Base-by-base conservation (phyloP, 371 early-diverging fungal genomes). In the Rhizopus microsporus region DNA sequence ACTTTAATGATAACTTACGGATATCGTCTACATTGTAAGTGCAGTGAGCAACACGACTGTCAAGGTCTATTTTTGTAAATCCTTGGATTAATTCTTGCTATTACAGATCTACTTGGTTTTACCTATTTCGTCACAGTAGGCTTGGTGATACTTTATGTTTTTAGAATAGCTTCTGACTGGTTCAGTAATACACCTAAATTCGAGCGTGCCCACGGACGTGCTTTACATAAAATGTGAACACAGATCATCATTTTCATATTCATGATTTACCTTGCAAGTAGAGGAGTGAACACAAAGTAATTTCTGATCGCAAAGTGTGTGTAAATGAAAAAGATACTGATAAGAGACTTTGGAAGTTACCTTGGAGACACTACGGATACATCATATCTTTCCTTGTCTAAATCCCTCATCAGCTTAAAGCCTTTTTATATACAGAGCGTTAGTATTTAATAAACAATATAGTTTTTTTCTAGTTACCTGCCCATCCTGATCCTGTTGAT, bases 201-300 rank as follows among this genome's bases (percentile, higher is more conserved):
- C 94, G 23, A 93, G 80, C 9, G 94, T 93, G 3, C 94, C 94
- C 16, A 92, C 92, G 0, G 89, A 80, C 7, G 88, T 86, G 56
- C 85, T 85, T 31, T 5, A 29, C 37, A n/a, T n/a, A 23, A 42
- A 29, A 23, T 23, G 23, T 23, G 23, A 23, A 23, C 40, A 12
- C n/a, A 31, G 17, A 44, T 35, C 10, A n/a, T 49, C 43, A 49
- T 1, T 15, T 17, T 29, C 29, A 15, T 15, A 33, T 12, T 46
- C 32, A 15, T 37, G n/a, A 7, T 8, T 47, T 50, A 70, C 71
- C 71, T 70, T 12, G 93, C 90, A 34, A 93, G 74, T 51, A 93
- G 63, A 30, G 93, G 93, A 34, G 92, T 93, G 62, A 93, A 92
- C 6, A 91, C 73, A 67, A 91, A 93, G 67, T 92, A 86, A 65